These are phyloP conservation scores for Peribolospora baueri DNA, from an alignment of 768 basidiomycete genomes.

Conservation along the genomic window DNA sequence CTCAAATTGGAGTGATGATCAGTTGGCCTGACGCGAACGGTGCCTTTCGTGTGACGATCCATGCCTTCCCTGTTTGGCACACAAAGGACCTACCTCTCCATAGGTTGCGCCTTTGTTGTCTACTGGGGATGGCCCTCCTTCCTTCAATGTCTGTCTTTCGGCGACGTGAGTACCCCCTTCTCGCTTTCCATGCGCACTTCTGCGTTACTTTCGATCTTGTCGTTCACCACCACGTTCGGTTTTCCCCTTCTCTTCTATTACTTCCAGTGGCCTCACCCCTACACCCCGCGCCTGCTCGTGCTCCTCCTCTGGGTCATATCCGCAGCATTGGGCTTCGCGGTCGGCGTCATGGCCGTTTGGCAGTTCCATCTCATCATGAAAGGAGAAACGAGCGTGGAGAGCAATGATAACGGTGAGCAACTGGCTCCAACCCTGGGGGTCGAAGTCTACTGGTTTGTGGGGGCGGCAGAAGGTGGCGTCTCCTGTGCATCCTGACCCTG, in stretches of 20 bases:
- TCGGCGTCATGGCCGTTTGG: conserved; percentile 45
- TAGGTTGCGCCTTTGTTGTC: conserved; percentile 39
- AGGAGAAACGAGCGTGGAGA: conserved; percentile 76
- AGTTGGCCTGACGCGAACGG: no score
- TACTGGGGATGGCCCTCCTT: conserved; percentile 37
- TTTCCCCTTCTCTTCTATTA: conserved; percentile 6
- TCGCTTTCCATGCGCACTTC: background rate
- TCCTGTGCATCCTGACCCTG: background rate
- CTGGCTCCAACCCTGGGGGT: background rate
- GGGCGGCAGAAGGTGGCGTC: background rate
- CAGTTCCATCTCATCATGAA: conserved; percentile 37
- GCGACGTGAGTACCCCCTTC: conserved; percentile 17
- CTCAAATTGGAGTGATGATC: no score
- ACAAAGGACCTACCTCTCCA: conserved; percentile 50
- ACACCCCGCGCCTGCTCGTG: conserved; percentile 42
- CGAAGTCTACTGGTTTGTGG: background rate
- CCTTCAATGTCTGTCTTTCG: conserved; percentile 32
- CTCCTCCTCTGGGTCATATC: conserved; percentile 53
- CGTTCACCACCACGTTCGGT: background rate
- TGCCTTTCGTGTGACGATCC: background rate
- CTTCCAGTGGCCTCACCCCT: conserved; percentile 30
- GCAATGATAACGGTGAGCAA: conserved; percentile 42
- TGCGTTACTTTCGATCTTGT: conserved; percentile 3
- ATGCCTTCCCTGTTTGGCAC: background rate
- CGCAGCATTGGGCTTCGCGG: conserved; percentile 46